These are phyloP conservation scores for Colletotrichum aenigma DNA, from an alignment of 2,329 filamentous ascomycete species.

Conservation along the genomic window DNA sequence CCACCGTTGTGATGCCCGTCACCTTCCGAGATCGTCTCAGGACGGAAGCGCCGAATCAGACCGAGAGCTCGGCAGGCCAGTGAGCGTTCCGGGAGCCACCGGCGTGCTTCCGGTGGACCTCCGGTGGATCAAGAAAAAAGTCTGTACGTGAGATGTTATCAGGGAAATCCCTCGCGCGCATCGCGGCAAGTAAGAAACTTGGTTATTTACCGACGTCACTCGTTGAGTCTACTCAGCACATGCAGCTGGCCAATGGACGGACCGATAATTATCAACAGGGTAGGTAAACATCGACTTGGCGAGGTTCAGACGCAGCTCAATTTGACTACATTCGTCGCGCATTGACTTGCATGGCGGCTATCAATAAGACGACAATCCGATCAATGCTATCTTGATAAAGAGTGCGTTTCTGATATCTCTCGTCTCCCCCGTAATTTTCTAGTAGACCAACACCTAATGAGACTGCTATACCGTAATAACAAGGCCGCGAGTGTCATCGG, in stretches of 20 bases:
- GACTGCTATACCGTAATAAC: background rate
- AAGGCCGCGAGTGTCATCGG: background rate
- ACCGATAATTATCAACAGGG: rapidly evolving
- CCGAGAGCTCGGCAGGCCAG: background rate
- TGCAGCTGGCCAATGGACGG: background rate
- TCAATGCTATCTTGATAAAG: background rate
- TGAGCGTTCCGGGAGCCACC: background rate
- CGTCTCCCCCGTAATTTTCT: background rate
- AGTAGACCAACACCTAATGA: background rate
- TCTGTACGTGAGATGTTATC: background rate
- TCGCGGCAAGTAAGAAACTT: background rate
- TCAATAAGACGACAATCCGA: background rate
- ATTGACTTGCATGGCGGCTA: background rate
- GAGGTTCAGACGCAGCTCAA: background rate
- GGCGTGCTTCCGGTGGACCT: background rate
- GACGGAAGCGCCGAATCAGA: background rate
- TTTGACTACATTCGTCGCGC: too few relatives aligned
- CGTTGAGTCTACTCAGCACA: rapidly evolving
- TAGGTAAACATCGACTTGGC: background rate
- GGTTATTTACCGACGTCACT: background rate
- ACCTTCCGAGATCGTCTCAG: background rate
- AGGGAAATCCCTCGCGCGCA: slow-evolving; percentile 1
- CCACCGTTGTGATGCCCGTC: background rate
- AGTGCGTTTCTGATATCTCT: background rate
- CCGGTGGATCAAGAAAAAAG: slow-evolving; percentile 8